These are phyloP conservation scores for Amyloporia xantha DNA, from an alignment of 768 basidiomycete genomes.

Conservation along the genomic window DNA sequence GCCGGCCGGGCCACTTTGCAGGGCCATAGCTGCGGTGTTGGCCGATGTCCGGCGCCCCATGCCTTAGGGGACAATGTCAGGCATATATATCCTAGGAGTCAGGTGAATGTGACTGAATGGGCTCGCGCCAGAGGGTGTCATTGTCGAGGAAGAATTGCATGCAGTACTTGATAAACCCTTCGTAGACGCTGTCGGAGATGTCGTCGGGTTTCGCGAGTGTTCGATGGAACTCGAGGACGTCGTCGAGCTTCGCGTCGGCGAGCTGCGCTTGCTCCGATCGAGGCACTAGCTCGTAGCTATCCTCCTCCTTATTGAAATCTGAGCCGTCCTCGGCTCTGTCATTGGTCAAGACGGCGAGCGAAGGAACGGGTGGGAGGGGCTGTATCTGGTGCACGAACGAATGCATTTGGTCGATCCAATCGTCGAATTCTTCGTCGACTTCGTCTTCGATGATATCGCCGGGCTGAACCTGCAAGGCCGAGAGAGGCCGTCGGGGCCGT, in stretches of 20 bases:
- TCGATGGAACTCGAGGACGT: background rate
- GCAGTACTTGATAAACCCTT: background rate
- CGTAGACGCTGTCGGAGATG: constrained; percentile 5
- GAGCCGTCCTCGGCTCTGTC: background rate
- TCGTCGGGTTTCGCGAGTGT: background rate
- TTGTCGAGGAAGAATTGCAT: background rate
- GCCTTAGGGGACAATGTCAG: too few species aligned
- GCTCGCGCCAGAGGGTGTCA: constrained; percentile 6
- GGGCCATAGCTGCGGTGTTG: too few species aligned
- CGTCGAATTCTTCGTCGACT: constrained; percentile 4
- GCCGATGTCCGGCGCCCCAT: too few species aligned
- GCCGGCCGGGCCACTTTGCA: too few species aligned
- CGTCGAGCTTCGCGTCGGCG: background rate
- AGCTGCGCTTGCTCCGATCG: background rate
- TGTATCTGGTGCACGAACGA: constrained; percentile 5
- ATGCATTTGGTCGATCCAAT: constrained; percentile 14
- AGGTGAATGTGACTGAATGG: too few species aligned
- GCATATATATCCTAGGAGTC: too few species aligned
- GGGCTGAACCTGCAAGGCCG: constrained; percentile 8
- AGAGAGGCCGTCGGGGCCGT: constrained; percentile 29
- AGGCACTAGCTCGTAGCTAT: background rate
- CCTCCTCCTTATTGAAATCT: constrained; percentile 1
- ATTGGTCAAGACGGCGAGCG: background rate
- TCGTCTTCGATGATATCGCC: background rate
- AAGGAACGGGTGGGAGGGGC: background rate